phyloP scores from a whole-genome alignment of 495 filamentous ascomycete species.

The Xylaria longipes region DNA sequence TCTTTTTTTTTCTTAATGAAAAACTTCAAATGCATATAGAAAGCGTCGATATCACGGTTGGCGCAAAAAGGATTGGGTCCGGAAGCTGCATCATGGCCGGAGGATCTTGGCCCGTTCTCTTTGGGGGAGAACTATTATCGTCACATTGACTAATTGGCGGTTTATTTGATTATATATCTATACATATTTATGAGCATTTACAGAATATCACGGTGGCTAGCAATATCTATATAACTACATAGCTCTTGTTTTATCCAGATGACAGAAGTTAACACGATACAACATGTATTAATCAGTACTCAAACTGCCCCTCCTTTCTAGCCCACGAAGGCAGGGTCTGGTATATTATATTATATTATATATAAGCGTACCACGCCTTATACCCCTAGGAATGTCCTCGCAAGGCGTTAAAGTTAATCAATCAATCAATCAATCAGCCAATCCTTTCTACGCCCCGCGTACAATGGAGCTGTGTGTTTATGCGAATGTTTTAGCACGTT shows the following conservation, averaged over 20 bases:
- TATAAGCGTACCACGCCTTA: no score
- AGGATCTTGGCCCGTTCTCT: slow-evolving; percentile 11
- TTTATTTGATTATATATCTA: slow-evolving; percentile 2
- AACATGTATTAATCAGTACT: not conserved
- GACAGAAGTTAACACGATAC: slow-evolving; percentile 1
- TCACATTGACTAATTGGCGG: not conserved
- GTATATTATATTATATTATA: no score
- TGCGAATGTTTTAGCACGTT: not conserved
- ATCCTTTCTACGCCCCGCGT: not conserved
- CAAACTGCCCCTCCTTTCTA: slow-evolving; percentile 1
- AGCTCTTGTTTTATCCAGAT: slow-evolving; percentile 11
- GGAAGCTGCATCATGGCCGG: slow-evolving; percentile 16
- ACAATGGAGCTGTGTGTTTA: not conserved
- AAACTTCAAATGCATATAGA: slow-evolving; percentile 27
- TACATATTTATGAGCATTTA: slow-evolving; percentile 17
- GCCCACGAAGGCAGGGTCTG: no score
- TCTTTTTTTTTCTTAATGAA: not conserved
- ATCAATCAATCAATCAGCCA: not conserved
- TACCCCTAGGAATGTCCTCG: no score
- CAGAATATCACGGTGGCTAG: not conserved
- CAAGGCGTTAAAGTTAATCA: no score
- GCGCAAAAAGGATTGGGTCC: slow-evolving; percentile 12
- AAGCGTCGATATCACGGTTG: slow-evolving; percentile 14
- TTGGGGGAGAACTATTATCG: not conserved
- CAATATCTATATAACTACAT: slow-evolving; percentile 13